Conservation (phyloP, 352 stramenopile genomes). For the Globisporangium sylvaticum region DNA sequence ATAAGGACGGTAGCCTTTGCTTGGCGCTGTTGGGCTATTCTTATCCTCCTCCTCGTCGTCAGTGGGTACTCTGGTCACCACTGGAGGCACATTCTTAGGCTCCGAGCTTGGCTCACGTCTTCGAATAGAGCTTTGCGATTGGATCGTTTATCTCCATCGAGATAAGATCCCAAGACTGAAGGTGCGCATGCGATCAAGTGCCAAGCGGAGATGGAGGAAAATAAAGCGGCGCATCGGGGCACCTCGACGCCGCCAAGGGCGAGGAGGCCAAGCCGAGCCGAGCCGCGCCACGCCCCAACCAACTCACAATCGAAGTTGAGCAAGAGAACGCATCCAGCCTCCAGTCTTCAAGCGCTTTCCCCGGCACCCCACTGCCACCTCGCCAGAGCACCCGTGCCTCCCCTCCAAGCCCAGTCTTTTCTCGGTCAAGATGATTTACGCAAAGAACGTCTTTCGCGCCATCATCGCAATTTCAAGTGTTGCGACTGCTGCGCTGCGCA, state of each 20-base stretch:
- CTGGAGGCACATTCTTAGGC: background rate
- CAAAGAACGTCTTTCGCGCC: constrained; percentile 48
- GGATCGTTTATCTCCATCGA: background rate
- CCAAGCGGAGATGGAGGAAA: background rate
- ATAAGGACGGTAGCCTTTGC: background rate
- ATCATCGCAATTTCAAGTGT: constrained; percentile 55
- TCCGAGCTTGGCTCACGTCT: background rate
- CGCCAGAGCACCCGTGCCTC: constrained; percentile 21
- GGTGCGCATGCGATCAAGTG: background rate
- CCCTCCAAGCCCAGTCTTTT: constrained; percentile 17
- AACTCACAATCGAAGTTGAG: constrained; percentile 23
- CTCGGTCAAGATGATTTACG: constrained; percentile 50
- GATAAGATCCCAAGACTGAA: background rate
- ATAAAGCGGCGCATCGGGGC: background rate
- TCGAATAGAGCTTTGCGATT: background rate
- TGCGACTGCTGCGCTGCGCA: constrained; percentile 31
- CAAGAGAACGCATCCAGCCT: constrained; percentile 21
- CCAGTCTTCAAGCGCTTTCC: constrained; percentile 16
- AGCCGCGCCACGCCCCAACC: background rate
- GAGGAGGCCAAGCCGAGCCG: background rate
- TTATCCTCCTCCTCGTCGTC: background rate
- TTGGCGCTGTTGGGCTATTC: background rate
- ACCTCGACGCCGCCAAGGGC: background rate
- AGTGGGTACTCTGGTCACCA: background rate
- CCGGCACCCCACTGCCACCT: constrained; percentile 14